Conservation (phyloP, 2,329 filamentous ascomycete genomes). For the Mollisia scopiformis region DNA sequence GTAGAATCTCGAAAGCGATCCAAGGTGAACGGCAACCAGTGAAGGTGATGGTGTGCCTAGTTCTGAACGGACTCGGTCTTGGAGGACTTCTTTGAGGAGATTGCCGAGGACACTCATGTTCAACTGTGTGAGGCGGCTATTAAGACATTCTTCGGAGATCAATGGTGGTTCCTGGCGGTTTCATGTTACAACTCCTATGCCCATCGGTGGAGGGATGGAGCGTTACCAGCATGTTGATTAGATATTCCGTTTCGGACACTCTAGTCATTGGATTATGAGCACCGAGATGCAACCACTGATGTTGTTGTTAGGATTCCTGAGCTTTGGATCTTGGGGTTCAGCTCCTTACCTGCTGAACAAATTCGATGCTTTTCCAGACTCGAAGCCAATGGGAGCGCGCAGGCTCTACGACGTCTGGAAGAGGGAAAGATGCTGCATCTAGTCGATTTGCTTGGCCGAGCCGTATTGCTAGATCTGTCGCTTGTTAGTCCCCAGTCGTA, state of each 20-base stretch:
- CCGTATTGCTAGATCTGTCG: background rate
- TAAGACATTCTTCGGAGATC: background rate
- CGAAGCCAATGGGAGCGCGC: constrained; percentile 1
- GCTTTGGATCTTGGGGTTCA: background rate
- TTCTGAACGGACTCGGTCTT: background rate
- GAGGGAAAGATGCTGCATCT: background rate
- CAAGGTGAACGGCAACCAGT: background rate
- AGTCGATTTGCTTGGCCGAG: background rate
- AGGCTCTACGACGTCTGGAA: background rate
- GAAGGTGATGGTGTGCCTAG: background rate
- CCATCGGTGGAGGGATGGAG: background rate
- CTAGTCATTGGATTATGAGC: background rate
- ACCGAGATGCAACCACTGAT: background rate
- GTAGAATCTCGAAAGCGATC: background rate
- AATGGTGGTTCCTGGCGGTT: constrained; percentile 1
- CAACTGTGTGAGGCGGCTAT: constrained; percentile 4
- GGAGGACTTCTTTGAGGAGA: constrained; percentile 1
- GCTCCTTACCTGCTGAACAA: background rate
- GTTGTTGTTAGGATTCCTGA: background rate
- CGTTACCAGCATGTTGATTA: background rate
- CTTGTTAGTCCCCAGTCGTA: background rate
- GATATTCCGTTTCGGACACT: background rate
- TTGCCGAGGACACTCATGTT: background rate
- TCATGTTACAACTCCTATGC: background rate
- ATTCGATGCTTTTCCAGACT: constrained; percentile 1